A percentile compares a stretch with the other conserved stretches of the same genome.
These are phyloP conservation scores for Pseudophaeomoniella oleicola DNA, from an alignment of 2,329 filamentous ascomycete species.

Conservation along the genomic window DNA sequence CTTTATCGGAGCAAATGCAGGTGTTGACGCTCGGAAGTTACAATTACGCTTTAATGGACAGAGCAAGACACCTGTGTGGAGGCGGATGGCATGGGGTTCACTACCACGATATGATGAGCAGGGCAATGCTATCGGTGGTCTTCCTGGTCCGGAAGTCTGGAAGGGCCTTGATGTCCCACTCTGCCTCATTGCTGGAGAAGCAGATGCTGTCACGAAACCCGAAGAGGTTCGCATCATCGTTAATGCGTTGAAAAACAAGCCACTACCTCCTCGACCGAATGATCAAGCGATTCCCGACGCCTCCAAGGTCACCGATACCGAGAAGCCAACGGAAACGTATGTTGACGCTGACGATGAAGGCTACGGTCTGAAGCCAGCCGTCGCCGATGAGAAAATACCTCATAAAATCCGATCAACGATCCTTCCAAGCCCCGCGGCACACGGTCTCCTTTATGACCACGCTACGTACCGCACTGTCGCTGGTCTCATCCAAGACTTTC, in stretches of 20 bases:
- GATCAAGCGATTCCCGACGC: constrained; percentile 17
- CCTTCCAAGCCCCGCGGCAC: constrained; percentile 63
- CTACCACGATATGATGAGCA: constrained; percentile 45
- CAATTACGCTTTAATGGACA: constrained; percentile 52
- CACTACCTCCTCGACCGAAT: constrained; percentile 7
- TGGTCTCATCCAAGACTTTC: constrained; percentile 70
- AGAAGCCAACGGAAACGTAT: constrained; percentile 4
- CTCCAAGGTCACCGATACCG: constrained; percentile 13
- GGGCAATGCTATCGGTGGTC: constrained; percentile 42
- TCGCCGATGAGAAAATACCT: constrained; percentile 28
- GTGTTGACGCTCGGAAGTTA: constrained; percentile 24
- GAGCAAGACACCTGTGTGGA: constrained; percentile 68
- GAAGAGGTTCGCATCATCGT: constrained; percentile 56
- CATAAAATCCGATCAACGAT: constrained; percentile 51
- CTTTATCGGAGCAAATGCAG: constrained; percentile 40
- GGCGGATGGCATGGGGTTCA: constrained; percentile 62
- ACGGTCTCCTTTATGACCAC: constrained; percentile 72
- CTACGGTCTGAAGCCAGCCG: constrained; percentile 20
- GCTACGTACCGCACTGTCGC: constrained; percentile 61
- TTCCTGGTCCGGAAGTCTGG: constrained; percentile 62
- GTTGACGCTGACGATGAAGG: constrained; percentile 18
- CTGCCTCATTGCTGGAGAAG: constrained; percentile 62
- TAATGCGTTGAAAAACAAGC: constrained; percentile 17
- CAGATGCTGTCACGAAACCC: constrained; percentile 62
- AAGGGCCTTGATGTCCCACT: constrained; percentile 56